A percentile compares a stretch with the other conserved stretches of the same genome.
Evolutionary conservation across 2,329 filamentous ascomycete species (phyloP).

Genomic region (Tothia fuscella): DNA sequence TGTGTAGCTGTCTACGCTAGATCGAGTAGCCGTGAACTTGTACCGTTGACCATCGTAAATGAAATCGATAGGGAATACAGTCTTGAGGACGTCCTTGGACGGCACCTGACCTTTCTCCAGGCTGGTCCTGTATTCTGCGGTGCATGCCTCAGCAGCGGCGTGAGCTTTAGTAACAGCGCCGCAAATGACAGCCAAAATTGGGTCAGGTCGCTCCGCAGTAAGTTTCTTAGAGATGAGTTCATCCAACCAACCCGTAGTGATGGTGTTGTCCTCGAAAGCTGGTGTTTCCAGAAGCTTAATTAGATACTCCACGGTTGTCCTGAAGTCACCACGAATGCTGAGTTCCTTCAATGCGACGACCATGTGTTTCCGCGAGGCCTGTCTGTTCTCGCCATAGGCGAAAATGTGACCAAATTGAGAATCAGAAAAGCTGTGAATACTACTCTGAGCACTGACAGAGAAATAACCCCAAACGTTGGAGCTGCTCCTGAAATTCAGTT

Average conservation of each 20-base stretch:
- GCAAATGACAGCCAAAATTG: constrained; percentile 85
- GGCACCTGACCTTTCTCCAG: constrained; percentile 97
- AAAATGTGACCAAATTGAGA: constrained; percentile 99
- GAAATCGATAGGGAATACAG: constrained; percentile 94
- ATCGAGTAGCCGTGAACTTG: constrained; percentile 94
- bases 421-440: constrained; percentile 98
- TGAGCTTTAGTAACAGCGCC: constrained; percentile 93
- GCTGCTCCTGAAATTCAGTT: constrained; percentile 96
- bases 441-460: constrained; percentile 90
- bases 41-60: constrained; percentile 96
- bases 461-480: constrained; percentile 99
- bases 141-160: constrained; percentile 80
- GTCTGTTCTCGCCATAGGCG: constrained; percentile 94
- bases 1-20: constrained; percentile 87
- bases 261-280: constrained; percentile 97
- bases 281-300: constrained; percentile 98
- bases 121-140: constrained; percentile 74
- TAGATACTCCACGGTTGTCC: constrained; percentile 95
- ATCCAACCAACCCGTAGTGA: constrained; percentile 96
- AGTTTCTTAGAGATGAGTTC: constrained; percentile 97
- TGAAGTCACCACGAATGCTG: constrained; percentile 98
- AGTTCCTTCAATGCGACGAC: constrained; percentile 95
- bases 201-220: constrained; percentile 88
- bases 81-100: constrained; percentile 92
- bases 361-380: constrained; percentile 97